These are phyloP conservation scores for Rhodotorula sp. DNA, from an alignment of 1,284 basidiomycete genomes.

Conservation along the genomic window DNA sequence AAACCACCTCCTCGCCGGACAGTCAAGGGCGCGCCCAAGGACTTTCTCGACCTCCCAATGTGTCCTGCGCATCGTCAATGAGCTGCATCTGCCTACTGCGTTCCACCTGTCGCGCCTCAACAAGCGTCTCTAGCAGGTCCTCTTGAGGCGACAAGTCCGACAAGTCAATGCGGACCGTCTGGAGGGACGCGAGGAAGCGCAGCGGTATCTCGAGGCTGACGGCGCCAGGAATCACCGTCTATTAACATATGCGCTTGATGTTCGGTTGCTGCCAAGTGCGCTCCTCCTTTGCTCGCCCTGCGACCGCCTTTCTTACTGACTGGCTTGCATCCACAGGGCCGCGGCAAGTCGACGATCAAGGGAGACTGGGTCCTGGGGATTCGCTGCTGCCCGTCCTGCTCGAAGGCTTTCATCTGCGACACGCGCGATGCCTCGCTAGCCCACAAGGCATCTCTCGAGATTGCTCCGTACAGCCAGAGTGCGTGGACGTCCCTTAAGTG, in stretches of 20 bases:
- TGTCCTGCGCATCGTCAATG: neutral
- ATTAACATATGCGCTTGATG: neutral
- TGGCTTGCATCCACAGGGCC: neutral
- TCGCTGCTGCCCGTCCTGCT: neutral
- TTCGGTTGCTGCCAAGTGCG: conserved; percentile 1
- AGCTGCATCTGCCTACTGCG: conserved; percentile 4
- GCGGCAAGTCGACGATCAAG: conserved; percentile 4
- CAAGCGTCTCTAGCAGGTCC: neutral
- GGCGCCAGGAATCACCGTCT: neutral
- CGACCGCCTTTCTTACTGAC: no score
- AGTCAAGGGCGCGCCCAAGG: neutral
- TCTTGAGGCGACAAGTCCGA: conserved; percentile 3
- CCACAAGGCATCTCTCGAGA: no score
- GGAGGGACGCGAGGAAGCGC: conserved; percentile 5
- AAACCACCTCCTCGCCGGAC: neutral
- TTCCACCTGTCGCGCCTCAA: conserved; percentile 6
- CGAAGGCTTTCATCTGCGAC: neutral
- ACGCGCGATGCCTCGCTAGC: accelerated
- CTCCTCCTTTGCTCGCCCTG: no score
- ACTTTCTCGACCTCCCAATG: conserved; percentile 7
- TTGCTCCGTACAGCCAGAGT: neutral
- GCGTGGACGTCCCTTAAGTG: no score
- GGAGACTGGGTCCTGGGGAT: conserved; percentile 5
- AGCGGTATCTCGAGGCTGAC: conserved; percentile 7
- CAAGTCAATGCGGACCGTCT: neutral